These are phyloP conservation scores for Neoarthrinium moseri DNA, from an alignment of 2,329 filamentous ascomycete genomes.

Conservation along the genomic window DNA sequence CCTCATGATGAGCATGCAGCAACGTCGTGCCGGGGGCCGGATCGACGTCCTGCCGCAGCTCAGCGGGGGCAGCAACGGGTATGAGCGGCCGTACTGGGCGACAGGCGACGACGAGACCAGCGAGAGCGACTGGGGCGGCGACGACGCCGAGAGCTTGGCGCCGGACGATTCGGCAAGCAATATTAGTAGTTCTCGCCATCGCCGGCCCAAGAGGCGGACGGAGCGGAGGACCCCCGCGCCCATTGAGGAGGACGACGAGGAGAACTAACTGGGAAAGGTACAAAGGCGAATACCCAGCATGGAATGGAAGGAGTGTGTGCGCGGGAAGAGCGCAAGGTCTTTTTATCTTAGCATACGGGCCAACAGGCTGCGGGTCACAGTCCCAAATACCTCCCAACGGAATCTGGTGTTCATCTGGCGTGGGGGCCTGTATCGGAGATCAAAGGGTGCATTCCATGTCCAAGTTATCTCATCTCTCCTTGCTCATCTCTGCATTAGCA, in stretches of 20 bases:
- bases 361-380: too few relatives aligned
- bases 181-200: conserved; percentile 68
- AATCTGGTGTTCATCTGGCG: too few relatives aligned
- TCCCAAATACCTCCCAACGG: too few relatives aligned
- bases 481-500: too few relatives aligned
- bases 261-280: conserved; percentile 13
- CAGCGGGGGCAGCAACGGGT: conserved; percentile 47
- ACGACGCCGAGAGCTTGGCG: conserved; percentile 59
- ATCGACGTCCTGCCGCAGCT: conserved; percentile 54
- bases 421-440: too few relatives aligned
- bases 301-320: too few relatives aligned
- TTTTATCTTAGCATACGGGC: too few relatives aligned
- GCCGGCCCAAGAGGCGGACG: conserved; percentile 64
- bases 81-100: conserved; percentile 48
- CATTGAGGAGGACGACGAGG: conserved; percentile 67
- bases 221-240: conserved; percentile 71
- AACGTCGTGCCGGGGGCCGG: conserved; percentile 42
- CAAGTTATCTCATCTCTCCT: too few relatives aligned
- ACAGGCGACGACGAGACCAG: conserved; percentile 45
- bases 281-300: too few relatives aligned
- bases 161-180: conserved; percentile 82
- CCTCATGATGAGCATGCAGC: conserved; percentile 63
- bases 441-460: too few relatives aligned
- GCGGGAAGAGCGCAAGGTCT: too few relatives aligned
- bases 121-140: conserved; percentile 58